Percentiles rank a stretch among this genome's conserved stretches.
phyloP scores from a whole-genome alignment of 495 filamentous ascomycete genomes.

The Echria macrotheca region DNA sequence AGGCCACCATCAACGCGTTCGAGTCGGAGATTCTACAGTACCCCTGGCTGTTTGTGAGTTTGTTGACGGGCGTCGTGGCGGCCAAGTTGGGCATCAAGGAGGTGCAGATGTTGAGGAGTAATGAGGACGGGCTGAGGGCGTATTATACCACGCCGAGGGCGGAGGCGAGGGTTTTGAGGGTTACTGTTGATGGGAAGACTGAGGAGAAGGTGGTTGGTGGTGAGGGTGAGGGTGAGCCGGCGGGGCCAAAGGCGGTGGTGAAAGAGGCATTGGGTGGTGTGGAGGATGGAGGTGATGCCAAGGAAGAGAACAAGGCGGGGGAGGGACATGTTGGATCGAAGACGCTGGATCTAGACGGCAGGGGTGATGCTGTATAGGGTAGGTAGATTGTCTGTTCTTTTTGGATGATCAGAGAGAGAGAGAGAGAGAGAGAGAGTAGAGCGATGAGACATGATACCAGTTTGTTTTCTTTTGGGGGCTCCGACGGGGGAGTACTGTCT shows the following conservation, averaged over 20 bases:
- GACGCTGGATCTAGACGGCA: no score
- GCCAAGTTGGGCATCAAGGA: slow-evolving; percentile 47
- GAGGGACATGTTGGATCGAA: no score
- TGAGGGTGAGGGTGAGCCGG: not conserved
- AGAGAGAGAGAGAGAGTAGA: no score
- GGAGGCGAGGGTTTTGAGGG: slow-evolving; percentile 14
- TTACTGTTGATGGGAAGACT: not conserved
- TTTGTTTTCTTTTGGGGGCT: no score
- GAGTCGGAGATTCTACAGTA: slow-evolving; percentile 87
- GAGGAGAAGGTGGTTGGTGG: not conserved
- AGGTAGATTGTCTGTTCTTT: no score
- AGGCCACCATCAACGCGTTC: slow-evolving; percentile 74
- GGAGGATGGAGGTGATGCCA: no score
- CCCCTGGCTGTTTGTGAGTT: slow-evolving; percentile 77
- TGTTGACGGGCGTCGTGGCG: slow-evolving; percentile 70
- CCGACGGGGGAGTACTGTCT: no score
- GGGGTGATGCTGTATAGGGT: no score
- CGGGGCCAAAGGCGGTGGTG: not conserved
- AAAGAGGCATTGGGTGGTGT: not conserved
- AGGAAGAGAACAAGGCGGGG: no score
- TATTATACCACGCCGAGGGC: slow-evolving; percentile 14
- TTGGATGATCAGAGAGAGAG: no score
- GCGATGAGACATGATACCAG: no score
- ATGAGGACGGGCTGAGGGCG: slow-evolving; percentile 2
- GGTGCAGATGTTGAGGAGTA: slow-evolving; percentile 2